Base-by-base conservation (phyloP, 192 early-diverging fungal genomes). In the Glomus cerebriforme region DNA sequence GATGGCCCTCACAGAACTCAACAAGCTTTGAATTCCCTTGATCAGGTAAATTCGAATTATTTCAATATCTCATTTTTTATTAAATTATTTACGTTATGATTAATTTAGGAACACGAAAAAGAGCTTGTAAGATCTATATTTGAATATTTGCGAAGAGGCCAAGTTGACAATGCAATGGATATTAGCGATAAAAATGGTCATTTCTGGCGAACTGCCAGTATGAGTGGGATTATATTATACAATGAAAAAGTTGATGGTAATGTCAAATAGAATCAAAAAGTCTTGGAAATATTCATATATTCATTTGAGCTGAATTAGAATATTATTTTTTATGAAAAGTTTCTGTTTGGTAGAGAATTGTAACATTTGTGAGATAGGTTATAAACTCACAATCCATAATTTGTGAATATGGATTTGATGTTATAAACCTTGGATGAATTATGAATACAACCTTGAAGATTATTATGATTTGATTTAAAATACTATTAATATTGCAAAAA, bases 131-230 rank as follows among this genome's bases (percentile, higher is more conserved):
- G 85, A 68, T 89, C 95, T 15, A 84, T 95, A 9, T 96, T 86
- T 85, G 90, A 92, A 75, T 95, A 92, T 77, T 85, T 95, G 54
- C 88, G 95, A 9, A 86, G 96, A 26, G 96, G 96, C 19, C 80
- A 88, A 35, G 45, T 89, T 17, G 83, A 83, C 13, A 82, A 88
- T 22, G 94, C 94, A 2, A 86, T 92, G 76, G 88, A 93, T 12
- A 86, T 95, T 34, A 96, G 95, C 69, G 79, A 87, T 8, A 85
- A 91, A 59, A 88, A 88, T 77, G 91, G 91, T 70, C 92, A 96
- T 75, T 88, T 89, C 8, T 96, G 95, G 94, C 87, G 90, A 35
- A 93, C 95, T 9, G 96, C 95, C 1, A 91, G 88, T 79, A 81
- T 97, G 35, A 81, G 87, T 62, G 96, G 95, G 24, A 88, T 87